Evolutionary conservation across 495 filamentous ascomycete genomes (phyloP).

Genomic region (Margaritispora aquatica): DNA sequence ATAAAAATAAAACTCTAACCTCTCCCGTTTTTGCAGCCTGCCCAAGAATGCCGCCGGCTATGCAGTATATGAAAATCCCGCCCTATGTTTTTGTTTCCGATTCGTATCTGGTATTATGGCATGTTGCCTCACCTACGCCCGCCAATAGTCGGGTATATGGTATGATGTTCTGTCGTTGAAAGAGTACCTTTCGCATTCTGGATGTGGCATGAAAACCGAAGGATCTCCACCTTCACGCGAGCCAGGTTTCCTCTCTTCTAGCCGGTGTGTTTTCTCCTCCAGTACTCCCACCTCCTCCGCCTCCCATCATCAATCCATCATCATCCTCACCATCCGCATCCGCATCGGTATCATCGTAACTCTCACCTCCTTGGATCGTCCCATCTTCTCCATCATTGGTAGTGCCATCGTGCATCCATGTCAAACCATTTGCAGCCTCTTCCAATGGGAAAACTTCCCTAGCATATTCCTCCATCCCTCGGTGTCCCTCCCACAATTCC

Average conservation of each 20-base stretch:
- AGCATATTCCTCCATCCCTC: slow-evolving; percentile 92
- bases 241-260: slow-evolving; percentile 22
- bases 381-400: slow-evolving; percentile 16
- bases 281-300: neutral
- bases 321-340: slow-evolving; percentile 15
- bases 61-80: too few species aligned
- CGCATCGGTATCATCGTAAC: slow-evolving; percentile 29
- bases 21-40: too few species aligned
- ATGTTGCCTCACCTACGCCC: too few species aligned
- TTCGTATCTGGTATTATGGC: too few species aligned
- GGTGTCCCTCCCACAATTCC: slow-evolving; percentile 82
- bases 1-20: too few species aligned
- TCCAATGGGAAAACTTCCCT: slow-evolving; percentile 91
- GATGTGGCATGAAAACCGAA: too few species aligned
- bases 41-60: too few species aligned
- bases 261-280: slow-evolving; percentile 18
- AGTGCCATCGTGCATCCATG: slow-evolving; percentile 68
- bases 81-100: too few species aligned
- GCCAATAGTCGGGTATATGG: too few species aligned
- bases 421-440: slow-evolving; percentile 85
- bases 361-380: slow-evolving; percentile 22
- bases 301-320: slow-evolving; percentile 17
- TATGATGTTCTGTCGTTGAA: too few species aligned
- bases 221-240: slow-evolving; percentile 15
- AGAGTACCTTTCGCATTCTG: too few species aligned